These are phyloP conservation scores for Claviceps fusiformis DNA, from an alignment of 2,329 filamentous ascomycete genomes.

Conservation along the genomic window DNA sequence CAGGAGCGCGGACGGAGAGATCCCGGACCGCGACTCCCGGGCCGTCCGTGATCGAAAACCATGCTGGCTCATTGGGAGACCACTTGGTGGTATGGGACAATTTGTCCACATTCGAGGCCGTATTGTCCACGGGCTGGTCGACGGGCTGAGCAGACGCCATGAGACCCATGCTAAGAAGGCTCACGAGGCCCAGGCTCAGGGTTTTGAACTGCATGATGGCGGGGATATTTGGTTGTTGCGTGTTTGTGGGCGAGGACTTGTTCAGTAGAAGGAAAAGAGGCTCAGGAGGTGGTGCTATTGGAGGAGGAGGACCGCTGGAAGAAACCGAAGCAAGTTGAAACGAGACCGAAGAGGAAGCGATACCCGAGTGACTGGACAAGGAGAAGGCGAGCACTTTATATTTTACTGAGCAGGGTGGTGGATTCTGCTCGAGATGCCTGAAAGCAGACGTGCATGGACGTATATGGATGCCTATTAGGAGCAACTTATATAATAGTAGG, in stretches of 20 bases:
- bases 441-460: too few species aligned
- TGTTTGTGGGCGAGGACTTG: background rate
- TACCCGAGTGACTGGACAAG: background rate
- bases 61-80: background rate
- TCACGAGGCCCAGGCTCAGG: background rate
- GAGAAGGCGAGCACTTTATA: background rate
- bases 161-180: background rate
- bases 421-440: too few species aligned
- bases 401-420: background rate
- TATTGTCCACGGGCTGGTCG: background rate
- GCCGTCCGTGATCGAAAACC: background rate
- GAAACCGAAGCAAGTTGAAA: background rate
- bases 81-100: background rate
- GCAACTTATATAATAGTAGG: too few species aligned
- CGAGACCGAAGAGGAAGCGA: background rate
- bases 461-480: too few species aligned
- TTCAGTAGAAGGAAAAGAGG: background rate
- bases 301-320: background rate
- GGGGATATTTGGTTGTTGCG: background rate
- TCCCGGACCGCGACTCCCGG: background rate
- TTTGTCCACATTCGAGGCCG: background rate
- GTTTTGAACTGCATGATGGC: background rate
- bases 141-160: background rate
- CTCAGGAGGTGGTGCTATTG: background rate
- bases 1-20: background rate